Percentiles rank a stretch among this genome's conserved stretches.
Evolutionary conservation across 1,284 basidiomycete genomes (phyloP).

Genomic region (Apiotrichum sp.): DNA sequence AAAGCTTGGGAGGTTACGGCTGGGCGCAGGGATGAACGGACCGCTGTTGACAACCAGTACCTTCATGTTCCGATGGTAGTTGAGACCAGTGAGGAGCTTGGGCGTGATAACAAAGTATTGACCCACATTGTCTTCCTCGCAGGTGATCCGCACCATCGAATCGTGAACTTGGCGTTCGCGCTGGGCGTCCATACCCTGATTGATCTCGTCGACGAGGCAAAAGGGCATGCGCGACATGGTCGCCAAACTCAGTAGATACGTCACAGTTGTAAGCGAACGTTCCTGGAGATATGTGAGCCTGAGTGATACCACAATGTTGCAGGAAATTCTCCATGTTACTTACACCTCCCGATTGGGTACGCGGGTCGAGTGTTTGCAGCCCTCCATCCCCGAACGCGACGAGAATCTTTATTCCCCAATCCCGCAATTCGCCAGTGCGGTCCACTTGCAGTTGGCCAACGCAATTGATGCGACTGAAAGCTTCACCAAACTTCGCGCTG

Average conservation of each 20-base stretch:
- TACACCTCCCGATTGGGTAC: slow-evolving; percentile 93
- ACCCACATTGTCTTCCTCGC: slow-evolving; percentile 61
- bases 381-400: slow-evolving; percentile 94
- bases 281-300: slow-evolving; percentile 55
- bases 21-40: slow-evolving; percentile 52
- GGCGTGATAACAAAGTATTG: slow-evolving; percentile 99
- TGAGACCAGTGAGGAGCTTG: slow-evolving; percentile 82
- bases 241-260: slow-evolving; percentile 92
- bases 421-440: slow-evolving; percentile 69
- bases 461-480: slow-evolving; percentile 62
- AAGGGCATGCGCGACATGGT: slow-evolving; percentile 88
- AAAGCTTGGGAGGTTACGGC: slow-evolving; percentile 19
- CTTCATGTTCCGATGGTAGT: slow-evolving; percentile 87
- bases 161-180: slow-evolving; percentile 94
- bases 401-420: slow-evolving; percentile 94
- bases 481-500: slow-evolving; percentile 75
- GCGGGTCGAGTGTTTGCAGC: slow-evolving; percentile 75
- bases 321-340: slow-evolving; percentile 41
- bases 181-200: slow-evolving; percentile 95
- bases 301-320: neutral
- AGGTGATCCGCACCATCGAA: slow-evolving; percentile 89
- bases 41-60: slow-evolving; percentile 93
- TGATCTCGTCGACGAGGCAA: slow-evolving; percentile 94
- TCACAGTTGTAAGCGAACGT: slow-evolving; percentile 90
- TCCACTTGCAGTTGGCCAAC: slow-evolving; percentile 79